Conservation (phyloP, 805 yeast species). For the Dipodascopsis tothii region DNA sequence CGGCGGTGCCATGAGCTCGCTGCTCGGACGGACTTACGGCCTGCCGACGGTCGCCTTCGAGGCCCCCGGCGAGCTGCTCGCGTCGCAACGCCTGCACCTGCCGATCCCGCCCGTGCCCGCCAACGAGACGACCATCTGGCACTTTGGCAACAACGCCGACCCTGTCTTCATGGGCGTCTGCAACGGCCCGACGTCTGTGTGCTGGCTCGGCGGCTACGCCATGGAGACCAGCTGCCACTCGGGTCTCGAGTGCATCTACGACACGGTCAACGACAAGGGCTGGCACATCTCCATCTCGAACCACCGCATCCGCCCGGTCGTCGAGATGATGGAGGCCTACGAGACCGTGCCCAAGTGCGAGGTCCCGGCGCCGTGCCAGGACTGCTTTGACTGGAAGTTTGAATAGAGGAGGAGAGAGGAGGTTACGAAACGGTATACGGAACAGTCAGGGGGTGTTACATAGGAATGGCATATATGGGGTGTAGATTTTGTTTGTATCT, state of each 20-base stretch:
- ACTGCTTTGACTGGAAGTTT: conserved; percentile 23
- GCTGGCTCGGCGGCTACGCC: conserved; percentile 91
- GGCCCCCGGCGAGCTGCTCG: conserved; percentile 86
- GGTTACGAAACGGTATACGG: not conserved
- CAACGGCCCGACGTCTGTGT: conserved; percentile 84
- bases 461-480: no score
- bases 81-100: conserved; percentile 76
- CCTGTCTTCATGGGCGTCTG: conserved; percentile 96
- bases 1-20: conserved; percentile 79
- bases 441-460: not conserved
- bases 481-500: no score
- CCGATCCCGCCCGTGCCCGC: conserved; percentile 77
- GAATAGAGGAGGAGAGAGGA: conserved; percentile 1
- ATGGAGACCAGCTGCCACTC: conserved; percentile 95
- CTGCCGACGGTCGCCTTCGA: conserved; percentile 85
- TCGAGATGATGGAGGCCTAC: conserved; percentile 62
- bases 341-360: conserved; percentile 69
- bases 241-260: conserved; percentile 80
- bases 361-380: conserved; percentile 13
- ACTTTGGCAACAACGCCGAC: conserved; percentile 93
- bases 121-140: conserved; percentile 82
- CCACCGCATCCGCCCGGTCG: conserved; percentile 86
- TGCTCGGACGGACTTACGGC: conserved; percentile 87
- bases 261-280: conserved; percentile 80
- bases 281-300: conserved; percentile 87